Conservation (phyloP, 345 rosid species). For the Aegle marmelos region DNA sequence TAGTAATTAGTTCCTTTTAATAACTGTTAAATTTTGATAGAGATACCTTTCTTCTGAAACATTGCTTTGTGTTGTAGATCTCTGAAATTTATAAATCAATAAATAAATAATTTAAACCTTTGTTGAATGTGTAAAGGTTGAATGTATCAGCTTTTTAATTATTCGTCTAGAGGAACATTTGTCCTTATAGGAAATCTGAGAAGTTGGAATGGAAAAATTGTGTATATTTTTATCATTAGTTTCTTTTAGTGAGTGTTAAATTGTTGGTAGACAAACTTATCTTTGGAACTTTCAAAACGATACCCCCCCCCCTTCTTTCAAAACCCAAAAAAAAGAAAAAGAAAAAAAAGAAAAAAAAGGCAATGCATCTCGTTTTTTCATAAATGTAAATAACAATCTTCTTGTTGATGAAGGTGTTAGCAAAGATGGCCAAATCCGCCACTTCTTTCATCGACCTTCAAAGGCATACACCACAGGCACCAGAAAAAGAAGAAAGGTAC, state of each 20-base stretch:
- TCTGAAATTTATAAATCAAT: background rate
- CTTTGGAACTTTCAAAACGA: too few species aligned
- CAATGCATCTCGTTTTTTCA: too few species aligned
- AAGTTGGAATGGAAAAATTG: background rate
- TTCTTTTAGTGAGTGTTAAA: too few species aligned
- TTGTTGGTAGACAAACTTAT: too few species aligned
- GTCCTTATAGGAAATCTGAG: background rate
- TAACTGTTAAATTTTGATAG: too few species aligned
- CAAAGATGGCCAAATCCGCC: constrained; percentile 84
- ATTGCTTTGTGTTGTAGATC: too few species aligned
- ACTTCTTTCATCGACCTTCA: constrained; percentile 89
- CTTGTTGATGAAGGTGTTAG: constrained; percentile 55
- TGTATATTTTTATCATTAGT: background rate
- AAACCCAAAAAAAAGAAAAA: too few species aligned
- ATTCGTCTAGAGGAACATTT: background rate
- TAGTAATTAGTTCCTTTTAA: too few species aligned
- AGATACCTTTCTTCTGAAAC: too few species aligned
- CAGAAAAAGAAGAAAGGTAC: constrained; percentile 78
- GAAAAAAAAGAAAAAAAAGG: too few species aligned
- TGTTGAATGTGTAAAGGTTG: background rate
- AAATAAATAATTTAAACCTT: background rate
- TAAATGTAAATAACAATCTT: background rate
- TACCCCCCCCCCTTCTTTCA: too few species aligned
- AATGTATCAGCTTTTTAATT: background rate
- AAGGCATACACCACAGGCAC: constrained; percentile 96